Percentiles rank a stretch among this genome's conserved stretches.
Evolutionary conservation across 139 green algal genomes (phyloP).

Genomic region (Pleodorina starrii): DNA sequence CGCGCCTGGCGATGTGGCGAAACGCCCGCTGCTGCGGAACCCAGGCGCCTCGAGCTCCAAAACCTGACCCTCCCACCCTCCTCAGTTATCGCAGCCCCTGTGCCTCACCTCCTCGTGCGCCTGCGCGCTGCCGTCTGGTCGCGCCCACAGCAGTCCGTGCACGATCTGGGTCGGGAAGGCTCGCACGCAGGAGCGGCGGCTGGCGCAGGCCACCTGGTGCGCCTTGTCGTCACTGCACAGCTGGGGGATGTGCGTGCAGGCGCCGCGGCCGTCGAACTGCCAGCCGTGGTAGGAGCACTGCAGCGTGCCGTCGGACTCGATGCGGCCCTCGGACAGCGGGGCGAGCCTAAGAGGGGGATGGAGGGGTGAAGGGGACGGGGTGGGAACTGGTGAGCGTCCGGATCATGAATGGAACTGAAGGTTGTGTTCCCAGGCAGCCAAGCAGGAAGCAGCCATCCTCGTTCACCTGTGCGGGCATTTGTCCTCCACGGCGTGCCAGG

Average conservation of each 20-base stretch:
- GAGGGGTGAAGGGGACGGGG: no score
- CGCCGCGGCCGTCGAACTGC: conserved; percentile 54
- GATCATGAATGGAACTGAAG: background rate
- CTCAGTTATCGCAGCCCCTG: no score
- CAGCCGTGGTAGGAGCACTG: conserved; percentile 68
- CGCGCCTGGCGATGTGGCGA: background rate
- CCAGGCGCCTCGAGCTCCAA: background rate
- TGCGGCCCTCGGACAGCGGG: conserved; percentile 59
- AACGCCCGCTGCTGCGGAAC: background rate
- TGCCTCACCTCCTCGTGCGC: background rate
- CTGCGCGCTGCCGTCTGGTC: background rate
- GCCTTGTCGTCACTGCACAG: conserved; percentile 27
- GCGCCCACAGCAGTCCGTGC: conserved; percentile 52
- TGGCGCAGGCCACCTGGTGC: conserved; percentile 31
- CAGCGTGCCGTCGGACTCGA: conserved; percentile 63
- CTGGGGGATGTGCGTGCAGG: conserved; percentile 63
- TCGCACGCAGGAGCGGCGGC: conserved; percentile 31
- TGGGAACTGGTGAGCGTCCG: background rate
- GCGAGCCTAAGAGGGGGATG: conserved; percentile 52
- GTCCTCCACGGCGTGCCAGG: conserved; percentile 57
- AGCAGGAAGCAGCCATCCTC: background rate
- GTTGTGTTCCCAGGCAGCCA: background rate
- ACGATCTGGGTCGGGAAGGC: conserved; percentile 34
- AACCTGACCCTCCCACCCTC: no score
- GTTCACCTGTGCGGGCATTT: conserved; percentile 59